phyloP scores from a whole-genome alignment of 306 rosid genomes.

The Prunus mongolica region DNA sequence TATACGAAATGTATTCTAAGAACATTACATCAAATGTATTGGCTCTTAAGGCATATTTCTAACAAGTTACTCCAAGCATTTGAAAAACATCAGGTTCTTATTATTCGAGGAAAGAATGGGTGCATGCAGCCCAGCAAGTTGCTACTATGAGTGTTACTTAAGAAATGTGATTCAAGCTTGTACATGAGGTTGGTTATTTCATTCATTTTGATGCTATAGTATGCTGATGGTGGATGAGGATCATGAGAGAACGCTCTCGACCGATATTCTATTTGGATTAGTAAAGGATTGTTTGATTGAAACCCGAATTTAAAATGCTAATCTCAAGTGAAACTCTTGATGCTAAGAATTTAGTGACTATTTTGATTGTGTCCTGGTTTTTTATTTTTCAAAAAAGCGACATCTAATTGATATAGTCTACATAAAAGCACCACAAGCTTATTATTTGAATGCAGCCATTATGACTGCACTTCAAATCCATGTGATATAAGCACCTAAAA shows the following conservation, averaged over 20 bases:
- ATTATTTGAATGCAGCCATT: too few species aligned
- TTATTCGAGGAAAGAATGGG: neutral
- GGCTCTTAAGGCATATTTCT: too few species aligned
- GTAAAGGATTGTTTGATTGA: constrained; percentile 89
- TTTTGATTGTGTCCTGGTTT: constrained; percentile 46
- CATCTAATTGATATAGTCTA: constrained; percentile 73
- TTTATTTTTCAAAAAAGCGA: constrained; percentile 74
- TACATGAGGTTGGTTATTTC: neutral
- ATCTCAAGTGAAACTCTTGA: constrained; percentile 91
- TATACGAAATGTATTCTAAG: too few species aligned
- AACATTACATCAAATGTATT: too few species aligned
- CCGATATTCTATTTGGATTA: constrained; percentile 61
- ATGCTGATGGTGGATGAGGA: too few species aligned
- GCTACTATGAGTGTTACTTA: constrained; percentile 79
- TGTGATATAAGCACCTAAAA: constrained; percentile 80
- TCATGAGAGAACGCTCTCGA: too few species aligned
- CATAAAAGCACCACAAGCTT: constrained; percentile 16
- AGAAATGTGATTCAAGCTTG: neutral
- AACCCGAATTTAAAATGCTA: constrained; percentile 80
- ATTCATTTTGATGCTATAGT: constrained; percentile 23
- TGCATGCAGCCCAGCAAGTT: neutral
- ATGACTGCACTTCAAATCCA: constrained; percentile 80
- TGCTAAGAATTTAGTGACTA: constrained; percentile 82
- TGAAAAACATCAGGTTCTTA: too few species aligned
- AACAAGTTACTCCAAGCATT: too few species aligned